Evolutionary conservation across 768 basidiomycete genomes (phyloP).

Genomic region (Termitomyces sp.): DNA sequence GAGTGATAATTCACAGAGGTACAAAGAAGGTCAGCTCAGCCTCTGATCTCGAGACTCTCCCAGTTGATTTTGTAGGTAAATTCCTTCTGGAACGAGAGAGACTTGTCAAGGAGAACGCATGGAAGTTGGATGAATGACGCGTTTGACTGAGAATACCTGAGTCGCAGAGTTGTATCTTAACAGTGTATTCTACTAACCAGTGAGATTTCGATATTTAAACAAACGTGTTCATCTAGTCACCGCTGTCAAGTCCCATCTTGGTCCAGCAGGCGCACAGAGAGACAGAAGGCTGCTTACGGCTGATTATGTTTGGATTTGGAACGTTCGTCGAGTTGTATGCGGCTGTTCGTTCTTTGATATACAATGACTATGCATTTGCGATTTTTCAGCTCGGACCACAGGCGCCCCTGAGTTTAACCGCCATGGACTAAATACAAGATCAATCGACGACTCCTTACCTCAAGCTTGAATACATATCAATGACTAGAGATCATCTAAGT

Average conservation of each 20-base stretch:
- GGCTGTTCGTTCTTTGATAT: background rate
- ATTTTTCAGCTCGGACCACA: background rate
- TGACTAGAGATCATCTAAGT: conserved; percentile 10
- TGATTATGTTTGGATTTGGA: background rate
- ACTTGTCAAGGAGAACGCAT: conserved; percentile 77
- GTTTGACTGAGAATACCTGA: background rate
- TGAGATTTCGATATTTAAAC: background rate
- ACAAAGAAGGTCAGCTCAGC: conserved; percentile 66
- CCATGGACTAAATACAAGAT: background rate
- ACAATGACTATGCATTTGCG: background rate
- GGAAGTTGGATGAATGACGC: conserved; percentile 50
- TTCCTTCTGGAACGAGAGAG: conserved; percentile 79
- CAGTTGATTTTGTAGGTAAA: conserved; percentile 46
- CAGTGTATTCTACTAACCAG: background rate
- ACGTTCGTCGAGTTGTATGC: background rate
- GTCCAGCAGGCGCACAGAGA: background rate
- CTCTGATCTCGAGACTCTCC: background rate
- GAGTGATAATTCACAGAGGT: conserved; percentile 71
- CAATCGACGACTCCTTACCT: background rate
- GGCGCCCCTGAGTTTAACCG: background rate
- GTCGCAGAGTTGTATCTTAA: background rate
- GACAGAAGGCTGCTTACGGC: background rate
- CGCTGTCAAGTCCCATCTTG: background rate
- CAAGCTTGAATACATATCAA: background rate
- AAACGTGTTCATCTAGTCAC: background rate